Evolutionary conservation across 306 rosid species (phyloP).

Genomic region (Albizia julibrissin): DNA sequence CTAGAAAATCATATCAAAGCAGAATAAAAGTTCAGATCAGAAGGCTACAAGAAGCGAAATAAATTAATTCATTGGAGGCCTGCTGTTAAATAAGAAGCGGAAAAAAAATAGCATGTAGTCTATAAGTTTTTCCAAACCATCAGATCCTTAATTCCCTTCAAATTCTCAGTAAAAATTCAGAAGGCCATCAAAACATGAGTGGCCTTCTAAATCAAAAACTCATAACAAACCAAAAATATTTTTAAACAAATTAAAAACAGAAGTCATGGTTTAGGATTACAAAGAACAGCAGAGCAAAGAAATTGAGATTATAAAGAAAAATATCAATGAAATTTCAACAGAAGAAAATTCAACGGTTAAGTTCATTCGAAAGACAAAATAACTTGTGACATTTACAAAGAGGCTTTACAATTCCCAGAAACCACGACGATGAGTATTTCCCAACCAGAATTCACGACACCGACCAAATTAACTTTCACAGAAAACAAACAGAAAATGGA

Average conservation of each 20-base stretch:
- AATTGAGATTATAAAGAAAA: neutral
- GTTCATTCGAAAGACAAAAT: neutral
- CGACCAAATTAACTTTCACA: slow-evolving; percentile 23
- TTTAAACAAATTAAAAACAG: neutral
- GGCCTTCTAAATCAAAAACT: neutral
- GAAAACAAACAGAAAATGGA: slow-evolving; percentile 35
- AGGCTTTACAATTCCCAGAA: neutral
- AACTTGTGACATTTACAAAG: neutral
- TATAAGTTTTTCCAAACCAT: no score
- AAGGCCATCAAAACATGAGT: neutral
- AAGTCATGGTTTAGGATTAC: neutral
- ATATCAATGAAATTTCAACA: neutral
- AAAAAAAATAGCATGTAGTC: neutral
- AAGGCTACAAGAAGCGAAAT: slow-evolving; percentile 24
- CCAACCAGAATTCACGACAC: neutral
- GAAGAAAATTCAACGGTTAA: neutral
- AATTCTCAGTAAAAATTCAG: slow-evolving; percentile 24
- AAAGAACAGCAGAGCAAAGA: neutral
- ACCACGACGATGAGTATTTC: neutral
- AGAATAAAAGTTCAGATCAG: slow-evolving; percentile 10
- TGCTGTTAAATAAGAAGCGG: neutral
- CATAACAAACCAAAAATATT: neutral
- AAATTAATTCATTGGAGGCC: slow-evolving; percentile 6
- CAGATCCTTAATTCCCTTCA: neutral
- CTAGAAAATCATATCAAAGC: slow-evolving; percentile 13